Percentiles rank a stretch among this genome's conserved stretches.
Evolutionary conservation across 495 filamentous ascomycete genomes (phyloP).

Genomic region (Penicillium daleae): DNA sequence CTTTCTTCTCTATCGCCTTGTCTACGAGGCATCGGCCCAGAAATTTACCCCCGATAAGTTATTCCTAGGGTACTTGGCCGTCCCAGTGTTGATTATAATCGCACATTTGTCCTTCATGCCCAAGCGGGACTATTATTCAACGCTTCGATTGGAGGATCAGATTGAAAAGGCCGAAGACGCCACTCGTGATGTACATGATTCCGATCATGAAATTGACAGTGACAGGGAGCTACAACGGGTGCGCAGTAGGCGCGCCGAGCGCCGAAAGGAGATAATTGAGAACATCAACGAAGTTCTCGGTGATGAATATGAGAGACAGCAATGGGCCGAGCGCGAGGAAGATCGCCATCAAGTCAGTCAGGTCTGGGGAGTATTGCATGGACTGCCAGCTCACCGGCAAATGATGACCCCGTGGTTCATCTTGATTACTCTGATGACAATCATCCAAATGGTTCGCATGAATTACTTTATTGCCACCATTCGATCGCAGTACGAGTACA

Average conservation of each 20-base stretch:
- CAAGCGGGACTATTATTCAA: slow-evolving; percentile 60
- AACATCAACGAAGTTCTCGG: slow-evolving; percentile 72
- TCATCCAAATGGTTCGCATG: slow-evolving; percentile 95
- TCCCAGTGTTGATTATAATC: slow-evolving; percentile 59
- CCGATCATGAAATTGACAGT: slow-evolving; percentile 57
- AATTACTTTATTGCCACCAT: slow-evolving; percentile 98
- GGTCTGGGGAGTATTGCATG: slow-evolving; percentile 86
- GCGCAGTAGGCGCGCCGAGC: slow-evolving; percentile 60
- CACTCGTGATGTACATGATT: slow-evolving; percentile 58
- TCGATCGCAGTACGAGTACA: slow-evolving; percentile 76
- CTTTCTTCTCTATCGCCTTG: slow-evolving; percentile 65
- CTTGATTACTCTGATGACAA: slow-evolving; percentile 86
- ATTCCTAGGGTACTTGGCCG: slow-evolving; percentile 64
- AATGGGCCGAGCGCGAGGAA: slow-evolving; percentile 54
- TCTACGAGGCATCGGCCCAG: slow-evolving; percentile 55
- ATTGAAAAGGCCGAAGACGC: slow-evolving; percentile 60
- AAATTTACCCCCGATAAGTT: slow-evolving; percentile 62
- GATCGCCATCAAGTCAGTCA: slow-evolving; percentile 52
- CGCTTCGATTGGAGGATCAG: slow-evolving; percentile 60
- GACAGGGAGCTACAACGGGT: slow-evolving; percentile 52
- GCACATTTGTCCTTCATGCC: slow-evolving; percentile 66
- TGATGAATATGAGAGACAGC: slow-evolving; percentile 56
- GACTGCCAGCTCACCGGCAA: slow-evolving; percentile 69
- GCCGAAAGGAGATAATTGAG: slow-evolving; percentile 63
- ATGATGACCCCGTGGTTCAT: slow-evolving; percentile 87